These are phyloP conservation scores for Chaetomium cochliodes DNA, from an alignment of 495 filamentous ascomycete genomes.

Conservation along the genomic window DNA sequence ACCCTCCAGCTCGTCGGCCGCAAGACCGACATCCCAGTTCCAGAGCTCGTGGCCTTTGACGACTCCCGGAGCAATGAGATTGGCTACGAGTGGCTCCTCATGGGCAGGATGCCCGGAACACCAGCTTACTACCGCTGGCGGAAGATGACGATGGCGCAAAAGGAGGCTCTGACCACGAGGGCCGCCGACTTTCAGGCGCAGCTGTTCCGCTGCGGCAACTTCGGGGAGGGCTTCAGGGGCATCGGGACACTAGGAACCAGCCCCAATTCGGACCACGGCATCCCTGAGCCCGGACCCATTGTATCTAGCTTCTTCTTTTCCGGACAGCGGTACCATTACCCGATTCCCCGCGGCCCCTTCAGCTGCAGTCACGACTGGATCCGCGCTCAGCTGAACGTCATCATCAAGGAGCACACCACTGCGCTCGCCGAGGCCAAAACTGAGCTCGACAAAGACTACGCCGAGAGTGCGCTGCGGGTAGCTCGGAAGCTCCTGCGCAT, in stretches of 20 bases:
- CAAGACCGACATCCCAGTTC: conserved; percentile 53
- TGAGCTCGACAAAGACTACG: conserved; percentile 31
- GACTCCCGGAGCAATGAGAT: conserved; percentile 46
- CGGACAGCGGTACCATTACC: conserved; percentile 31
- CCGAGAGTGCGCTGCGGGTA: conserved; percentile 29
- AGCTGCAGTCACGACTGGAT: conserved; percentile 36
- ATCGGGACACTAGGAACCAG: conserved; percentile 37
- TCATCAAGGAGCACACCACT: conserved; percentile 32
- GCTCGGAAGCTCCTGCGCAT: conserved; percentile 31
- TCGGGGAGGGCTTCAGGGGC: conserved; percentile 34
- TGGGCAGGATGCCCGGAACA: conserved; percentile 49
- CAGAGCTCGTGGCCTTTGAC: conserved; percentile 50
- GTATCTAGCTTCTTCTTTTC: conserved; percentile 34
- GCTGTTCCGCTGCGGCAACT: conserved; percentile 30
- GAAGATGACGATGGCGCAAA: conserved; percentile 36
- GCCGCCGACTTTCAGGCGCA: conserved; percentile 41
- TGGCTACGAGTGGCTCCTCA: conserved; percentile 61
- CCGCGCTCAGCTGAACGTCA: conserved; percentile 29
- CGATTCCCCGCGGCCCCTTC: conserved; percentile 33
- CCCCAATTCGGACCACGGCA: conserved; percentile 3
- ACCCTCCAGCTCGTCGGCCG: conserved; percentile 50
- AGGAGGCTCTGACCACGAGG: conserved; percentile 40
- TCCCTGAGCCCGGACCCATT: conserved; percentile 27
- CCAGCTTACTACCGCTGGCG: conserved; percentile 45
- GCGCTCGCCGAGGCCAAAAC: conserved; percentile 20